Percentiles rank a stretch among this genome's conserved stretches.
phyloP scores from a whole-genome alignment of 2,329 filamentous ascomycete genomes.

The Fusarium circinatum region DNA sequence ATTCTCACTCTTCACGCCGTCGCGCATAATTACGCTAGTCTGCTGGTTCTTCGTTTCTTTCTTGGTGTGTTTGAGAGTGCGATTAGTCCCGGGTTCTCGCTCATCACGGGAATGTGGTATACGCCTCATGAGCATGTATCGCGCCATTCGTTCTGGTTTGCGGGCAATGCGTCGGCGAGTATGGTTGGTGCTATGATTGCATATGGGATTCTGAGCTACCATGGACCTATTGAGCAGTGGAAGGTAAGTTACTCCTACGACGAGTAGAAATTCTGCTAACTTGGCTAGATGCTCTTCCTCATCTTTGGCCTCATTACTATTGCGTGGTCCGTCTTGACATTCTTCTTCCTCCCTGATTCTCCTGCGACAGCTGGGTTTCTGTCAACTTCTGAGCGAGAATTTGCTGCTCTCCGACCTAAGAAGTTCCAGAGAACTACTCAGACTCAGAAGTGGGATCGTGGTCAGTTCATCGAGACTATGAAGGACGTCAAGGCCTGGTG shows the following conservation, averaged over 20 bases:
- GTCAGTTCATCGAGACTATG: constrained; percentile 5
- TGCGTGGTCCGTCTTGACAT: neutral
- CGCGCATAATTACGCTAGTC: constrained; percentile 2
- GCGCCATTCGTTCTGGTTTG: constrained; percentile 15
- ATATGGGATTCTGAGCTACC: neutral
- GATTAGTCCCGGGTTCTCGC: constrained; percentile 2
- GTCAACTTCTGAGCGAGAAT: constrained; percentile 3
- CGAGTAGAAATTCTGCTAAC: neutral
- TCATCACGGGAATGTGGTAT: constrained; percentile 20
- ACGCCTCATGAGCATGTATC: constrained; percentile 8
- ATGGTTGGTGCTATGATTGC: constrained; percentile 17
- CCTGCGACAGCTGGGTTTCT: neutral
- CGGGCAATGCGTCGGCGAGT: constrained; percentile 10
- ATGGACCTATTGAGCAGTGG: constrained; percentile 2
- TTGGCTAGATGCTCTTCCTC: neutral
- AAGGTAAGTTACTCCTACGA: neutral
- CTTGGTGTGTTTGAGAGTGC: constrained; percentile 13
- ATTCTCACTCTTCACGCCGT: constrained; percentile 1
- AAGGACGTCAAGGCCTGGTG: constrained; percentile 11
- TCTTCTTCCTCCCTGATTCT: constrained; percentile 9
- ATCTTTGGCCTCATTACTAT: constrained; percentile 12
- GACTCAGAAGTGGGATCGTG: constrained; percentile 5
- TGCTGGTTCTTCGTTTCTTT: constrained; percentile 2
- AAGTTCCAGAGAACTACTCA: constrained; percentile 20
- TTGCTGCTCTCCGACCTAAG: neutral